Percentiles rank a stretch among this genome's conserved stretches.
These are phyloP conservation scores for Ampelomyces quisqualis DNA, from an alignment of 2,329 filamentous ascomycete species.

Conservation along the genomic window DNA sequence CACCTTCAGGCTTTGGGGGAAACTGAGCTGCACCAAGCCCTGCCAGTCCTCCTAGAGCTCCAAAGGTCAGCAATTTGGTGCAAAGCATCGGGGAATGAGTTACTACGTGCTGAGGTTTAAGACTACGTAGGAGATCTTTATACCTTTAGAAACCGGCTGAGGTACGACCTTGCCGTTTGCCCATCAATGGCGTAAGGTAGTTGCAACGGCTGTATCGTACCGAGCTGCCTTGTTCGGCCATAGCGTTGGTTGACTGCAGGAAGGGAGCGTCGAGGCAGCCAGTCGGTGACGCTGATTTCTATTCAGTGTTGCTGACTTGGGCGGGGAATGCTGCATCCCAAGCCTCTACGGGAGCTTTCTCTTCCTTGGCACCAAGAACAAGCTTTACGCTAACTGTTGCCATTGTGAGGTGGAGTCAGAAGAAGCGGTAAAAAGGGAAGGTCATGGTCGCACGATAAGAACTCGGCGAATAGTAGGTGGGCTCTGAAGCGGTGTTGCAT, in stretches of 20 bases:
- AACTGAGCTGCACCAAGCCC: constrained; percentile 37
- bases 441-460: neutral
- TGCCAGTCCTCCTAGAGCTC: constrained; percentile 16
- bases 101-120: neutral
- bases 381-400: constrained; percentile 1
- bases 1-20: constrained; percentile 42
- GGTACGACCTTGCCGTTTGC: neutral
- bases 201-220: neutral
- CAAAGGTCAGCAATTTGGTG: constrained; percentile 10
- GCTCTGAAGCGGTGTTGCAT: too few relatives aligned
- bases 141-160: neutral
- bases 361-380: constrained; percentile 6
- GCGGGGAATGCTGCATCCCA: constrained; percentile 25
- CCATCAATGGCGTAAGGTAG: neutral
- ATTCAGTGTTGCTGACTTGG: constrained; percentile 7
- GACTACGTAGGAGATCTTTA: neutral
- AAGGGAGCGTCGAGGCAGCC: constrained; percentile 8
- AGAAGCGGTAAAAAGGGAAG: neutral
- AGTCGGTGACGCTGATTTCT: constrained; percentile 20
- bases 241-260: constrained; percentile 17
- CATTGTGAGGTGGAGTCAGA: constrained; percentile 4
- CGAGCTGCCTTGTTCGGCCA: constrained; percentile 29
- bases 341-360: constrained; percentile 21
- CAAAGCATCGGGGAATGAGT: constrained; percentile 10
- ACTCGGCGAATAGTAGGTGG: too few relatives aligned